Conservation (phyloP, 768 basidiomycete species). For the Suillus paluster region DNA sequence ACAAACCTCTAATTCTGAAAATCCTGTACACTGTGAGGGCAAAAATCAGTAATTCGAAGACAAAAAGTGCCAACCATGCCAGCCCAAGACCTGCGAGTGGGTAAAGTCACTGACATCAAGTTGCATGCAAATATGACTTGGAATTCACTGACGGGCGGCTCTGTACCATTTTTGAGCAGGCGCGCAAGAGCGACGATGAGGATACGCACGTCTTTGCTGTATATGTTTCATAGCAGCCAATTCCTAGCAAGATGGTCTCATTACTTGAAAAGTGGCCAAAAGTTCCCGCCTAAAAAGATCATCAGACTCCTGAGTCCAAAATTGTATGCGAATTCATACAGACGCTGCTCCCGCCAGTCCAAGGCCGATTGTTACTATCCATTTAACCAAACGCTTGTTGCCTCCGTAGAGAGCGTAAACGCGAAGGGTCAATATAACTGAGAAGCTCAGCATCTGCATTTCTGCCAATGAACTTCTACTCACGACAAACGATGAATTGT, state of each 20-base stretch:
- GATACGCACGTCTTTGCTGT: conserved; percentile 7
- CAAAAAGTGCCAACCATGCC: too few relatives aligned
- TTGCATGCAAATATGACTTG: too few relatives aligned
- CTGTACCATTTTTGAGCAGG: not conserved
- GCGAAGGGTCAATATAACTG: conserved; percentile 52
- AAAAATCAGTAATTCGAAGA: too few relatives aligned
- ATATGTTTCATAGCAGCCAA: conserved; percentile 31
- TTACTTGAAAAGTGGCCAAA: conserved; percentile 52
- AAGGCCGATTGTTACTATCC: conserved; percentile 38
- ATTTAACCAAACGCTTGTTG: conserved; percentile 41
- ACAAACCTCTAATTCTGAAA: too few relatives aligned
- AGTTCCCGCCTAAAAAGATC: not conserved
- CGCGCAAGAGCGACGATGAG: conserved; percentile 44
- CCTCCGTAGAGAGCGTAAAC: conserved; percentile 54
- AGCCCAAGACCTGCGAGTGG: too few relatives aligned
- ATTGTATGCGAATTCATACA: conserved; percentile 34
- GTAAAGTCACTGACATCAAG: too few relatives aligned
- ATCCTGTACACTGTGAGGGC: too few relatives aligned
- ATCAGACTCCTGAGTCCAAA: not conserved
- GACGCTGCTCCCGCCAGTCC: conserved; percentile 36
- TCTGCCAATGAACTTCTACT: not conserved
- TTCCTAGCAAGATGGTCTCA: conserved; percentile 28
- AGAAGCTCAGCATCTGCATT: not conserved
- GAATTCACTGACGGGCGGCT: too few relatives aligned
- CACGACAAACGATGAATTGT: too few relatives aligned